Base-by-base conservation (phyloP, 176 grass and related monocot genomes). In the Microstegium vimineum region DNA sequence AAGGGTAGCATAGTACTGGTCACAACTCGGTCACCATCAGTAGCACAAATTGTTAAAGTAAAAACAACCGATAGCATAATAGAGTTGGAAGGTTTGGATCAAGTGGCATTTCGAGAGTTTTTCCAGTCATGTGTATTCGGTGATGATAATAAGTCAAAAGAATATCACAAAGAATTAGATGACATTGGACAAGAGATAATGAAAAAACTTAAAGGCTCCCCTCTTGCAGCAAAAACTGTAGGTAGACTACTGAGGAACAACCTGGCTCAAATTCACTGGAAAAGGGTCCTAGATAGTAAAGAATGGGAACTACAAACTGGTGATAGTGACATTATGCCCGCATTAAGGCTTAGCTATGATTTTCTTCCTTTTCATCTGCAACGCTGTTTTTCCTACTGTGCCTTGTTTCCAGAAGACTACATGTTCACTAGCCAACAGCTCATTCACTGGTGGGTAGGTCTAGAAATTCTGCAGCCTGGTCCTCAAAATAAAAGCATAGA, bases 331-430 rank as follows among this genome's bases (percentile, higher is more conserved):
- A 85, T 78, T 27, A 85, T 78, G 73, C 60, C 83, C 2, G 73
- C 62, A 33, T 43, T 88, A 28, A 77, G 33, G 54, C 33, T 79
- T 17, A 79, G 86, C 36, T 88, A 84, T 62, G n/a, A 65, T 15
- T 73, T 77, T 34, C 74, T 84, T 6, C 73, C 86, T 25, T 54
- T 49, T 16, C 81, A 79, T 30, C 40, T 88, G 25, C 51, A 79
- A n/a, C 52, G 41, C 33, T 84, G 86, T 12, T 84, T 73, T 66
- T n/a, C 66, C 6, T 88, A 60, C 42, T 83, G 73, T 28, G 9
- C 56, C 30, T 35, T 88, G 23, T 83, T 83, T 72, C 87, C 75
- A 0, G 34, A 81, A 45, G 69, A 80, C 22, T 81, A 62, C 20
- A 8, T 2, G 40, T 85, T 84, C 5, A 5, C 42, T 10, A 49